These are phyloP conservation scores for Pugionium dolabratum DNA, from an alignment of 345 rosid genomes.

Conservation along the genomic window DNA sequence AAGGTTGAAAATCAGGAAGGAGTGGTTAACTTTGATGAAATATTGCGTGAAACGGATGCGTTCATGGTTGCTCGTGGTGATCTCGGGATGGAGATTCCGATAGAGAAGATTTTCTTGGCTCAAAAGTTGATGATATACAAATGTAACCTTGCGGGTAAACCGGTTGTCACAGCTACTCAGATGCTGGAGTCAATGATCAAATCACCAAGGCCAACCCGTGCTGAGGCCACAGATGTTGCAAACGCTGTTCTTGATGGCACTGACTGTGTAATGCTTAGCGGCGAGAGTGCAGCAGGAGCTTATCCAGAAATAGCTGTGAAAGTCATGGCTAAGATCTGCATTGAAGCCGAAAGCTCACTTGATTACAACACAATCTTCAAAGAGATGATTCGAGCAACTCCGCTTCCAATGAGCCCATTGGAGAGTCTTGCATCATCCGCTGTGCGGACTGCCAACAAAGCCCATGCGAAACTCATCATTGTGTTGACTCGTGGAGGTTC, in stretches of 20 bases:
- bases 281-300: slow-evolving; percentile 41
- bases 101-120: slow-evolving; percentile 90
- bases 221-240: slow-evolving; percentile 55
- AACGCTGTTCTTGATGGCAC: too few species aligned
- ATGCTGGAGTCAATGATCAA: slow-evolving; percentile 93
- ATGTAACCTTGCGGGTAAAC: slow-evolving; percentile 87
- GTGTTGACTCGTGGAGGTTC: slow-evolving; percentile 89
- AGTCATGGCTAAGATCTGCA: slow-evolving; percentile 76
- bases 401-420: slow-evolving; percentile 92
- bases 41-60: slow-evolving; percentile 85
- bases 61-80: slow-evolving; percentile 59
- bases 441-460: slow-evolving; percentile 87
- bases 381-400: slow-evolving; percentile 84
- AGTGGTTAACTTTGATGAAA: slow-evolving; percentile 89
- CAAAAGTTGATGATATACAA: slow-evolving; percentile 97
- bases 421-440: slow-evolving; percentile 97
- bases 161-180: slow-evolving; percentile 39
- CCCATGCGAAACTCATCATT: slow-evolving; percentile 78
- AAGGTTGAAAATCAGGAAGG: slow-evolving; percentile 96
- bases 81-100: slow-evolving; percentile 79
- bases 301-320: slow-evolving; percentile 89
- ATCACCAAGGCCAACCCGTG: slow-evolving; percentile 91
- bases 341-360: slow-evolving; percentile 83
- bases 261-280: too few species aligned
- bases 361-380: slow-evolving; percentile 78